Base-by-base conservation (phyloP, 768 basidiomycete genomes). In the Boletus rex-veris region DNA sequence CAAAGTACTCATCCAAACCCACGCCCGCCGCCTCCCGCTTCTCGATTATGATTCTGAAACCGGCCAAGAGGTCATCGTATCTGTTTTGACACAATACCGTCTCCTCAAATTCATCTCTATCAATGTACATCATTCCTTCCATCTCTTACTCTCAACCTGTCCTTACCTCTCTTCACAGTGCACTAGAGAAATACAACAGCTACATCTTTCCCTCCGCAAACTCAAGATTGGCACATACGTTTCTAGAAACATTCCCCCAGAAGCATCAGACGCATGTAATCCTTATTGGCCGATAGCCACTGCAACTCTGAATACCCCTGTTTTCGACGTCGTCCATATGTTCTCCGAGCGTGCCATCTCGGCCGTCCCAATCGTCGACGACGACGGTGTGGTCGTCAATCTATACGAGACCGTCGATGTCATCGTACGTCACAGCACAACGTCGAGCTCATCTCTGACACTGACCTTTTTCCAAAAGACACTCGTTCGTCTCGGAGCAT, bases 371-470 rank as follows among this genome's bases (percentile, higher is more conserved):
- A 98, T 99, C 66, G 80, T 98, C 30, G 92, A 99, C 63, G 83
- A 89, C 53, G 81, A 92, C 8, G 96, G 96, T 9, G 81, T 94
- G 49, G 97, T 99, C 39, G 80, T 98, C 59, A 95, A 99, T 67
- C 73, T 99, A 45, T 99, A 98, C 68, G 97, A 99, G 73, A 98
- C 97, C 6, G 97, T 99, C 21, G 97, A 99, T 76, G 96, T 99
- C 46, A 96, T 98, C 57, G 95, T 97, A 38, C 38, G 56, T 70
- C 48, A 49, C 54, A 55, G 24, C 30, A 31, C 7, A 7, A 3
- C 31, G 3, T 48, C 50, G 4, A 42, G 41, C 9, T 18, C 36
- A 5, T 33, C 4, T 57, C 55, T 63, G 11, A 63, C 51, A 2
- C 40, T 28, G 28, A 28, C 28, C 28, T 24, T 14, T 14, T 15